Base-by-base conservation (phyloP, 139 green algal genomes). In the Ettlia oleoabundans region DNA sequence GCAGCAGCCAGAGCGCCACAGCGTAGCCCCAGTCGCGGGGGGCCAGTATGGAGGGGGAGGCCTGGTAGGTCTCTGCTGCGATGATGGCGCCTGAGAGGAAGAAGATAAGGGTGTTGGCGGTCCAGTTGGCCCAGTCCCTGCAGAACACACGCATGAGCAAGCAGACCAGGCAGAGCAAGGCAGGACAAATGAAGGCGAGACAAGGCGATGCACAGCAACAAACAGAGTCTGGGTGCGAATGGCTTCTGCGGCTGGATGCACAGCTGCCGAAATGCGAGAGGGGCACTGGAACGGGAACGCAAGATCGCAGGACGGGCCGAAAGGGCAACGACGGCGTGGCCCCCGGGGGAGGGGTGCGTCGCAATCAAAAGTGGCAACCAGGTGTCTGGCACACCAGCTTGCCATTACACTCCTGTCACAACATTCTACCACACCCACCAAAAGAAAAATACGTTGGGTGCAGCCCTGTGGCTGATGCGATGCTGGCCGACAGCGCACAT, bases 61-160 rank as follows among this genome's bases (percentile, higher is more conserved):
- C 43, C n/a, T 53, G 55, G 33, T 83, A 86, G 1, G 87, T 6
- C 82, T 89, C 26, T 62, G 73, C 74, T 19, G 88, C 86, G 67
- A 93, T 93, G 76, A 93, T 91, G 32, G 89, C 40, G n/a, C 91
- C 91, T 1, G 87, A 80, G 43, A 92, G 83, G 3, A 93, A 47
- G 70, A 95, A 95, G 26, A 95, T 90, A n/a, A 95, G 78, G 19
- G 92, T 95, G 82, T 95, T 95, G 19, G 89, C 90, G 41, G 91
- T 53, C 71, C 82, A 93, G 66, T 95, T 90, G 10, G 93, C 61
- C 33, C 85, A 87, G 66, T 91, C 86, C 92, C 47, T 58, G 47
- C 47, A 15, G 13, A 58, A 15, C 13, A 15, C 47, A 58, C 47
- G 47, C 15, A 15, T 15, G 47, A 15, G 47, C 47, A 58, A 15